Conservation (phyloP, 148 eudicot species). For the Nepenthes mirabilis region DNA sequence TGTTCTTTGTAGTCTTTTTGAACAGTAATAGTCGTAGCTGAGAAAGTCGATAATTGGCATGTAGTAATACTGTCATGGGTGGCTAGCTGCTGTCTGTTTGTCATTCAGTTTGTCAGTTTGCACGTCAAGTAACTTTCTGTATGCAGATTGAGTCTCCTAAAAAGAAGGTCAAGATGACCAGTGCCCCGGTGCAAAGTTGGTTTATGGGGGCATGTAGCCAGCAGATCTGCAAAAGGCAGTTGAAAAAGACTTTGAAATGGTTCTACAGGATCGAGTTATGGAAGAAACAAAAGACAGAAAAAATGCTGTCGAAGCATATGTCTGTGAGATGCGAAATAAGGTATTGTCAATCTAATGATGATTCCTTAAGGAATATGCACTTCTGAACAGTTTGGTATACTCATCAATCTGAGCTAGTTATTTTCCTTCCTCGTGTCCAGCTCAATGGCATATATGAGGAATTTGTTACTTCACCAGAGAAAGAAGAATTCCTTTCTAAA, state of each 20-base stretch:
- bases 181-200: conserved; percentile 47
- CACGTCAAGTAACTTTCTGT: neutral
- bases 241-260: conserved; percentile 85
- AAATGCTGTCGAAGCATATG: conserved; percentile 80
- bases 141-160: conserved; percentile 49
- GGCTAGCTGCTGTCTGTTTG: no score
- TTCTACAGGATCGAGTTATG: conserved; percentile 74
- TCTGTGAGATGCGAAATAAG: conserved; percentile 80
- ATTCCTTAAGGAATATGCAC: no score
- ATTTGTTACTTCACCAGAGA: conserved; percentile 52
- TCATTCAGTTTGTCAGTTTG: neutral
- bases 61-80: no score
- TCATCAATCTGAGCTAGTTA: no score
- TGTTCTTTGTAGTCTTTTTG: no score
- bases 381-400: no score
- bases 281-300: conserved; percentile 78
- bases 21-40: no score
- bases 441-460: conserved; percentile 57
- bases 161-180: conserved; percentile 59
- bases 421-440: conserved; percentile 15
- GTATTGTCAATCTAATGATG: conserved; percentile 23
- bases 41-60: no score
- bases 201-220: conserved; percentile 45
- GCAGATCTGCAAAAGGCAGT: conserved; percentile 58
- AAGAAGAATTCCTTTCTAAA: conserved; percentile 40